Base-by-base conservation (phyloP, 345 rosid species). In the Toxicodendron radicans region DNA sequence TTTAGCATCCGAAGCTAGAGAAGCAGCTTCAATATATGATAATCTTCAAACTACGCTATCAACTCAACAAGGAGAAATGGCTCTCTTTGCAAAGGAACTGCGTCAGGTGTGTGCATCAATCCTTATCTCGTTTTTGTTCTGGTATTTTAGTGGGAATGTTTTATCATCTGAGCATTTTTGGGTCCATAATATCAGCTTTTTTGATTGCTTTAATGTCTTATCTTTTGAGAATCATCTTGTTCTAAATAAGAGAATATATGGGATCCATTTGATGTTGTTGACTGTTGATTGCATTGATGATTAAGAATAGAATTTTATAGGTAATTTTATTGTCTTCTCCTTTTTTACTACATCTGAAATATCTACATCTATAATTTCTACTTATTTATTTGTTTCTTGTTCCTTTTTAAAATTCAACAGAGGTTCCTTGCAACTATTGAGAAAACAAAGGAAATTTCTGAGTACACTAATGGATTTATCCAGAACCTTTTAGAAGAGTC, bases 11-110 rank as follows among this genome's bases (percentile, higher is more conserved):
- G 95, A 90, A 73, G 82, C 77, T 71, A 83, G 72, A 67, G 85
- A 81, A 73, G 87, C 87, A 16, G 85, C 90, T 54, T 83, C 87
- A 6, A 72, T 93, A 57, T 96, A 91, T 80, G 90, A 90, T 81
- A 91, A 89, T 75, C 95, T 96, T 79, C 93, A 90, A 77, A 78
- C 74, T 68, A 73, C 85, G 32, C 87, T 96, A 74, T 86, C 92
- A 75, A 75, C 88, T 68, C 89, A 91, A 71, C 95, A 88, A 71
- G 91, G 90, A 60, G 99, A 96, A 83, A 84, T 93, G 90, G 90
- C 90, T 60, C 75, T 80, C 73, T 93, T 92, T 82, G 90, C 98
- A 10, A 83, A 87, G 79, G 97, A 96, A 78, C 71, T 96, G 73
- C 90, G 93, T 56, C 92, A 89, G 95, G 99, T 93, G 65, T 60